Evolutionary conservation across 768 basidiomycete species (phyloP).

Genomic region (Termitomyces sp.): DNA sequence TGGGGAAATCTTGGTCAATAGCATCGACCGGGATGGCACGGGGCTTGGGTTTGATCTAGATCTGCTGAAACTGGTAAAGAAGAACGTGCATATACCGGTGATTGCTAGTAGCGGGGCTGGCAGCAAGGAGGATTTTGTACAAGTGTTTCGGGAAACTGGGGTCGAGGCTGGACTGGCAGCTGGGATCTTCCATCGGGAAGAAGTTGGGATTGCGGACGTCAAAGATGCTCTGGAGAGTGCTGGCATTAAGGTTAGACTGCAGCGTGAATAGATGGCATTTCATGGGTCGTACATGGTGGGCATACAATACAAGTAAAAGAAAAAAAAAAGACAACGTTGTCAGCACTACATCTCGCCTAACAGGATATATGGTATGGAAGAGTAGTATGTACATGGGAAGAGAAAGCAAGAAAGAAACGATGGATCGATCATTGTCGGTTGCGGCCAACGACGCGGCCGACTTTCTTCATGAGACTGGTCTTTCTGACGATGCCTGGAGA

Average conservation of each 20-base stretch:
- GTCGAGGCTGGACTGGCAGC: constrained; percentile 95
- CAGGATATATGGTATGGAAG: constrained; percentile 4
- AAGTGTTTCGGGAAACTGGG: constrained; percentile 75
- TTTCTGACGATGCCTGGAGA: constrained; percentile 61
- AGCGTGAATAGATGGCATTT: not conserved
- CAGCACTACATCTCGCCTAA: constrained; percentile 14
- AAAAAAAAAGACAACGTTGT: constrained; percentile 1
- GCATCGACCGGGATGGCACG: constrained; percentile 94
- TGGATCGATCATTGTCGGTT: constrained; percentile 29
- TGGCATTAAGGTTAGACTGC: constrained; percentile 44
- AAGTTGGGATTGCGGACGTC: constrained; percentile 81
- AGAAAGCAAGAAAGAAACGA: not conserved
- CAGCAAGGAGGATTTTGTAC: constrained; percentile 74
- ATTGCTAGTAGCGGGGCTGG: constrained; percentile 97
- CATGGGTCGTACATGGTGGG: constrained; percentile 8
- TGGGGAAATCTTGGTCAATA: constrained; percentile 93
- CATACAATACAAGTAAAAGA: constrained; percentile 8
- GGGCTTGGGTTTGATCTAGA: constrained; percentile 90
- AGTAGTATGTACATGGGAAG: constrained; percentile 11
- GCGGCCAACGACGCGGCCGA: constrained; percentile 68
- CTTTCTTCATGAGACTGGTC: constrained; percentile 77
- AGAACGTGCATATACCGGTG: constrained; percentile 82
- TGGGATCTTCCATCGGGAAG: constrained; percentile 92
- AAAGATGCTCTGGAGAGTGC: constrained; percentile 54
- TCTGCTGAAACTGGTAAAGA: constrained; percentile 72